Conservation (phyloP, 495 filamentous ascomycete species). For the Penicillium bovifimosum region DNA sequence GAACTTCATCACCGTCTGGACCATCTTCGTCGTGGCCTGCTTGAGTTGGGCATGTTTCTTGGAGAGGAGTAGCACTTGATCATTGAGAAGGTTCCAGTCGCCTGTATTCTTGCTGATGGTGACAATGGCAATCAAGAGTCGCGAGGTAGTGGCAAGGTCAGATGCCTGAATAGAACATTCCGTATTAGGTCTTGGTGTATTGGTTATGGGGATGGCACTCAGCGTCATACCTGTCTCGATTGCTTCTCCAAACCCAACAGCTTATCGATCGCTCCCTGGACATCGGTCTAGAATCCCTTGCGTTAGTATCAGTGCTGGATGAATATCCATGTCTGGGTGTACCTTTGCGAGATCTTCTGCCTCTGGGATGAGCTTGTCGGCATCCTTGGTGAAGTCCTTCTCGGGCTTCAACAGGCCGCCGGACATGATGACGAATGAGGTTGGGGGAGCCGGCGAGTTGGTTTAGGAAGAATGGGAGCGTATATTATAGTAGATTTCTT, state of each 20-base stretch:
- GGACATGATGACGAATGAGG: constrained; percentile 49
- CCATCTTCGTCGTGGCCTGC: constrained; percentile 98
- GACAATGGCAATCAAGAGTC: constrained; percentile 79
- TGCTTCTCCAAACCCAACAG: constrained; percentile 88
- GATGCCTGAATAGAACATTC: constrained; percentile 58
- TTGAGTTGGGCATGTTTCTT: constrained; percentile 99
- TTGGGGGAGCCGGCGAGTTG: not conserved
- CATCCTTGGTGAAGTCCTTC: constrained; percentile 82
- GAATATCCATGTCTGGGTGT: constrained; percentile 2
- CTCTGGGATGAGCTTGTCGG: constrained; percentile 84
- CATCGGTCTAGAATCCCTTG: constrained; percentile 54
- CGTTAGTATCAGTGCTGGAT: constrained; percentile 8
- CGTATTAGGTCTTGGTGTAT: constrained; percentile 3
- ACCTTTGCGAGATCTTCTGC: constrained; percentile 85
- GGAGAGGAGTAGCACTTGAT: constrained; percentile 89
- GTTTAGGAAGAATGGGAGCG: not conserved
- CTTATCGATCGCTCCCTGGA: constrained; percentile 87
- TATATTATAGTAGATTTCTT: not conserved
- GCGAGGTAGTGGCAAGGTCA: constrained; percentile 89
- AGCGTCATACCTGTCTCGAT: constrained; percentile 72
- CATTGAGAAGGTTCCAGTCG: constrained; percentile 90
- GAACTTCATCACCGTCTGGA: constrained; percentile 90
- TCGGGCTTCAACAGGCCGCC: constrained; percentile 61
- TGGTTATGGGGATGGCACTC: not conserved
- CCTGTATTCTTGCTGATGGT: constrained; percentile 88